These are phyloP conservation scores for Cyberlindnera maritima DNA, from an alignment of 805 yeast species.

Conservation along the genomic window DNA sequence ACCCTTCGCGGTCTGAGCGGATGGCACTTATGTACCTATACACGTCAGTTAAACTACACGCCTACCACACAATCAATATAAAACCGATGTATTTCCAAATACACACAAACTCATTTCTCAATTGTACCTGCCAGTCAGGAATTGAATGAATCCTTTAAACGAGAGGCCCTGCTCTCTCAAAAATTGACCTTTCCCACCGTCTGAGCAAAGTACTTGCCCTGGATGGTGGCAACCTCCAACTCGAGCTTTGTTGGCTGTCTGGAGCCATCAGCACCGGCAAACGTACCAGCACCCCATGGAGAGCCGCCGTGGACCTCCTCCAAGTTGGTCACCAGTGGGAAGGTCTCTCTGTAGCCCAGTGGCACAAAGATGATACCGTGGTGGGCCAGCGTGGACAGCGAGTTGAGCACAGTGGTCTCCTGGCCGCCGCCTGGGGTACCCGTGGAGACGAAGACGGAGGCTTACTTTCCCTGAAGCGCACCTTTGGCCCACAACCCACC, in stretches of 20 bases:
- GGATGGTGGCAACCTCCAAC: conserved; percentile 55
- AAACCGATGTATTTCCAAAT: no score
- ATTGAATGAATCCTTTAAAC: no score
- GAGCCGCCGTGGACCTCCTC: conserved; percentile 78
- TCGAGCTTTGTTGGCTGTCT: conserved; percentile 66
- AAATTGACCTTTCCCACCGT: conserved; percentile 6
- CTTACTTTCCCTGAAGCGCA: conserved; percentile 67
- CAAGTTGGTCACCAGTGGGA: conserved; percentile 52
- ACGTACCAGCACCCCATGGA: conserved; percentile 85
- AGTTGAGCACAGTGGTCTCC: conserved; percentile 64
- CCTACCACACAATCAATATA: no score
- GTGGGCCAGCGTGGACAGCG: conserved; percentile 60
- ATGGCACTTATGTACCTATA: no score
- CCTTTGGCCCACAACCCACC: conserved; percentile 77
- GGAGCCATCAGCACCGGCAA: conserved; percentile 74
- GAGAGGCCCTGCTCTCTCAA: not conserved
- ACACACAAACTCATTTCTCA: no score
- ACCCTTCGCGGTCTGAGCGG: no score
- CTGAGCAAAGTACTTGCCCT: conserved; percentile 43
- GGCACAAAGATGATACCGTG: conserved; percentile 80
- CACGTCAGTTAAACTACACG: no score
- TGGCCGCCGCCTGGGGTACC: conserved; percentile 79
- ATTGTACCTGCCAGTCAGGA: no score
- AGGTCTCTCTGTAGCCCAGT: conserved; percentile 63
- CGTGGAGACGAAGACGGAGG: conserved; percentile 68